These are phyloP conservation scores for Penicillium arizonense DNA, from an alignment of 495 filamentous ascomycete genomes.

Conservation along the genomic window DNA sequence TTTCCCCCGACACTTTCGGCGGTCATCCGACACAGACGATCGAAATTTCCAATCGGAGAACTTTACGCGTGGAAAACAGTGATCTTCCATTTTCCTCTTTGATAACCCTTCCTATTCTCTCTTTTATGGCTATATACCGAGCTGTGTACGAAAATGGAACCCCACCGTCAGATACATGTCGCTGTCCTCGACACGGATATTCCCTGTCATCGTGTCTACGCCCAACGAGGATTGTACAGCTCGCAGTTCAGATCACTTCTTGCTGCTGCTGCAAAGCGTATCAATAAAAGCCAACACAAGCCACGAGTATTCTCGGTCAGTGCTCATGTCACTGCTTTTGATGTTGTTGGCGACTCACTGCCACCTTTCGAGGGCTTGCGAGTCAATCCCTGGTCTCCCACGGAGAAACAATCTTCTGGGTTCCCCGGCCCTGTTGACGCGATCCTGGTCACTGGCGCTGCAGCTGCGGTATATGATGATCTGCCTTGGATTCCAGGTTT, in stretches of 20 bases:
- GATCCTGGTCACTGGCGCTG: slow-evolving; percentile 22
- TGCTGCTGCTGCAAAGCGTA: slow-evolving; percentile 17
- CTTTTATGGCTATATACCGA: not conserved
- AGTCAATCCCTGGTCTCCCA: not conserved
- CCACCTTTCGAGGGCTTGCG: slow-evolving; percentile 7
- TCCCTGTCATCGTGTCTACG: slow-evolving; percentile 15
- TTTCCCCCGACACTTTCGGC: no score
- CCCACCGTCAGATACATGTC: slow-evolving; percentile 8
- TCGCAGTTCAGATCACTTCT: slow-evolving; percentile 27
- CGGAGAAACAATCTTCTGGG: not conserved
- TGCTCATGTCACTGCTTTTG: slow-evolving; percentile 17
- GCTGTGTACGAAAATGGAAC: not conserved
- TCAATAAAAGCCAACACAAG: slow-evolving; percentile 3
- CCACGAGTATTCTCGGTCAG: not conserved
- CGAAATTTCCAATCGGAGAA: no score
- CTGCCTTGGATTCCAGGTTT: slow-evolving; percentile 14
- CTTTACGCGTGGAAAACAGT: no score
- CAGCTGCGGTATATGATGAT: slow-evolving; percentile 16
- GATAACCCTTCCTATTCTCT: no score
- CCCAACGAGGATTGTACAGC: slow-evolving; percentile 27
- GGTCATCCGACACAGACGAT: no score
- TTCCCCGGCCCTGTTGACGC: slow-evolving; percentile 14
- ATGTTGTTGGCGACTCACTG: slow-evolving; percentile 15
- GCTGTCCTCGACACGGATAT: slow-evolving; percentile 23
- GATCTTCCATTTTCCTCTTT: no score